These are phyloP conservation scores for Glonium stellatum DNA, from an alignment of 495 filamentous ascomycete species.

Conservation along the genomic window DNA sequence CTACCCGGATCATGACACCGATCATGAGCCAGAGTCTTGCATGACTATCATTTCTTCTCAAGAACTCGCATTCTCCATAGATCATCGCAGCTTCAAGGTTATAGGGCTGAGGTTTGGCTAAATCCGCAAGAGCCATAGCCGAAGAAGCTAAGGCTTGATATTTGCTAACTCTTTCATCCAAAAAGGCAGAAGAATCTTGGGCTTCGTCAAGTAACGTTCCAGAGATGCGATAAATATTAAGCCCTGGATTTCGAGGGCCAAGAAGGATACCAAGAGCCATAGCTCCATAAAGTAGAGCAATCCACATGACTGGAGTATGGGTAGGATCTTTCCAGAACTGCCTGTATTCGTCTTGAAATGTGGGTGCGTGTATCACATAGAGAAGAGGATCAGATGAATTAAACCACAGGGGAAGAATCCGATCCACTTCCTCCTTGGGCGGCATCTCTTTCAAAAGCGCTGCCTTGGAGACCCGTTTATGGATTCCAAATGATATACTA, in stretches of 20 bases:
- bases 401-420: constrained; percentile 35
- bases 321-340: constrained; percentile 34
- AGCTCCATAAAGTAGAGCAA: constrained; percentile 33
- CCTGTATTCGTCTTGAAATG: constrained; percentile 37
- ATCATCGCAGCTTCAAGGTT: constrained; percentile 35
- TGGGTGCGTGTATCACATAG: constrained; percentile 33
- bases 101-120: constrained; percentile 32
- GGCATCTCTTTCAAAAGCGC: constrained; percentile 32
- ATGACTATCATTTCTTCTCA: constrained; percentile 30
- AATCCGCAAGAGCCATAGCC: constrained; percentile 32
- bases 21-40: constrained; percentile 34
- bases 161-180: constrained; percentile 2
- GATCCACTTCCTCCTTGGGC: constrained; percentile 32
- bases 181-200: background rate
- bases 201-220: background rate
- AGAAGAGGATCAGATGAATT: constrained; percentile 21
- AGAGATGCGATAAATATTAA: background rate
- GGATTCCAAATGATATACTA: constrained; percentile 28
- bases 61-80: constrained; percentile 27
- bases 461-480: constrained; percentile 19
- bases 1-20: constrained; percentile 31
- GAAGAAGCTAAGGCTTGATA: constrained; percentile 32
- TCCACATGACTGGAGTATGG: constrained; percentile 32
- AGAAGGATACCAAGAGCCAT: constrained; percentile 29
- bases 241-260: constrained; percentile 20